These are phyloP conservation scores for Solanum dulcamara DNA, from an alignment of 257 asterid species.

Conservation along the genomic window DNA sequence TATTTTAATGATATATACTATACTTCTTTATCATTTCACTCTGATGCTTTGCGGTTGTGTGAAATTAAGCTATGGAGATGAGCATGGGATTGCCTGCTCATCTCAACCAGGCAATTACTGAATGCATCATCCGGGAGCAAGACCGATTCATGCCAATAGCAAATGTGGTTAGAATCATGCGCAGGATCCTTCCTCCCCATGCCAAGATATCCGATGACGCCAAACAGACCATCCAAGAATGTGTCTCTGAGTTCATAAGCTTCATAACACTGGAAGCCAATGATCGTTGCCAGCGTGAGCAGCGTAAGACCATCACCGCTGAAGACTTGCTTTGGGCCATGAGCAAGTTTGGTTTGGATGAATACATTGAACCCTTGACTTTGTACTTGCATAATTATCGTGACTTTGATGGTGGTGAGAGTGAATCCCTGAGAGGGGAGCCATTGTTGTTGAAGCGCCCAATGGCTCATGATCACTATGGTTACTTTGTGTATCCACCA, in stretches of 20 bases:
- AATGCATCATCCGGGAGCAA: constrained; percentile 79
- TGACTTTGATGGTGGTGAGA: constrained; percentile 65
- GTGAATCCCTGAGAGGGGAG: constrained; percentile 50
- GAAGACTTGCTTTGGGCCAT: constrained; percentile 94
- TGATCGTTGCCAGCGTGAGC: constrained; percentile 92
- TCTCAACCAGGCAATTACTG: constrained; percentile 13
- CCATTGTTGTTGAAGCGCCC: constrained; percentile 37
- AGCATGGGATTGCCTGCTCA: constrained; percentile 8
- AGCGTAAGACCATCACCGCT: constrained; percentile 88
- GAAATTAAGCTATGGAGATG: constrained; percentile 7
- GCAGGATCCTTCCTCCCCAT: not conserved
- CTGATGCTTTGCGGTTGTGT: not conserved
- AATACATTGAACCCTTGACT: constrained; percentile 86
- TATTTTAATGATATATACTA: not conserved
- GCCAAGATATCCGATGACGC: constrained; percentile 72
- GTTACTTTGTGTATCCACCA: constrained; percentile 30
- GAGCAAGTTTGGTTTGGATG: constrained; percentile 95
- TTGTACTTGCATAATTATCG: constrained; percentile 72
- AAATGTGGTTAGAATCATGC: not conserved
- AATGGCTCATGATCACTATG: constrained; percentile 38
- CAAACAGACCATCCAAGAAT: constrained; percentile 86
- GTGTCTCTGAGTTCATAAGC: constrained; percentile 88
- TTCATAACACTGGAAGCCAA: constrained; percentile 89
- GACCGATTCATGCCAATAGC: not conserved
- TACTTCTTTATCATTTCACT: not conserved